Evolutionary conservation across 2,329 filamentous ascomycete genomes (phyloP), one percentile per base, ranked within the genome.

Genomic region (Sporothrix brasiliensis): DNA sequence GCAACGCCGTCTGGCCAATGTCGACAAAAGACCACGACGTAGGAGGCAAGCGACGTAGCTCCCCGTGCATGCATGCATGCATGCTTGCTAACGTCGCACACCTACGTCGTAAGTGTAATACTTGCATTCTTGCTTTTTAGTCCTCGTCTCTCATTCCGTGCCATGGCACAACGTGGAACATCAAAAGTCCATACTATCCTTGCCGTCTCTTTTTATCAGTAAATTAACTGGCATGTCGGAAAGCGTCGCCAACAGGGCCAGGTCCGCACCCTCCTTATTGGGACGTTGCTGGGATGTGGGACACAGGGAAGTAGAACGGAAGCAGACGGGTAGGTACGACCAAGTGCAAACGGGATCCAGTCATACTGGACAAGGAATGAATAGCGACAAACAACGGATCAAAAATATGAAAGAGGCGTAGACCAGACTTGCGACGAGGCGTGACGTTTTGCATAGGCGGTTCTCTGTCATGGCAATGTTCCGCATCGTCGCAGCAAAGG

Each of bases 201-300:
- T 9, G 58, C 58, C 61, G 61, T 65, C 61, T 34, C 16, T 19
- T 21, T 50, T 50, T 65, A 65, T 34, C 44, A 49, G 14, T 50
- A 65, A n/a, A 65, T 34, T 27, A 63, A 63, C n/a, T 63, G 58
- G n/a, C 58, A 61, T 61, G 16, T 39, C 21, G 39, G 58, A 6
- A 39, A 58, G 27, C 54, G 54, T 58, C 54, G 54, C 53, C 54
- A 58, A 56, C 27, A 56, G 30, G 19, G 49, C 21, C 58, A 63
- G 58, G 58, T 3, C 56, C 56, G 56, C 56, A 34, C 56, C 56
- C 56, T 44, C 34, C 56, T 41, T 39, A 24, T 39, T 58, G 54
- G 54, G 19, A 58, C 2, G 14, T 4, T 16, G 50, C n/a, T 24
- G 50, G 50, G 21, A 24, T 10, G 9, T 10, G 21, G 50, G 50